Conservation (phyloP, 2,329 filamentous ascomycete genomes). For the Bipolaris sorokiniana region DNA sequence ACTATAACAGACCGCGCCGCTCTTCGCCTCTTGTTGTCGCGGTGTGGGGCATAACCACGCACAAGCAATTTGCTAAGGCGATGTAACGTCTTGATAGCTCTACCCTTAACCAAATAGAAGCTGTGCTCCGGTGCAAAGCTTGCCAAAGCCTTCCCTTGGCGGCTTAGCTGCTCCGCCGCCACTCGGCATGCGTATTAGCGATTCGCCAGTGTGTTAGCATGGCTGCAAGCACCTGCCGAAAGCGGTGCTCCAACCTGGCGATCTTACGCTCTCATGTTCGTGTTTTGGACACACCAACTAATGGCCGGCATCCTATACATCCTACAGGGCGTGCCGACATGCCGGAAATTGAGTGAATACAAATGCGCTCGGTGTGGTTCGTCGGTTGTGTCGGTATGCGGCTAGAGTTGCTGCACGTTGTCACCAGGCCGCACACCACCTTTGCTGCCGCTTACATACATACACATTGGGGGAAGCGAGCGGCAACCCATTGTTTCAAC, state of each 20-base stretch:
- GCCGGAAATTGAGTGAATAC: conserved; percentile 10
- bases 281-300: conserved; percentile 17
- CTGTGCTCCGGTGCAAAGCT: conserved; percentile 28
- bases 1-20: conserved; percentile 20
- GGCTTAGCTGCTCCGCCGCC: conserved; percentile 30
- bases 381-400: conserved; percentile 2
- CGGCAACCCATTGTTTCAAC: background rate
- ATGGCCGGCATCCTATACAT: background rate
- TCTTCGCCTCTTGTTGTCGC: conserved; percentile 20
- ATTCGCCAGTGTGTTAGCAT: conserved; percentile 13
- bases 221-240: conserved; percentile 35
- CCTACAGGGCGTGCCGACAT: conserved; percentile 16
- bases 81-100: conserved; percentile 43
- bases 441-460: background rate
- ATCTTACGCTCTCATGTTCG: conserved; percentile 37
- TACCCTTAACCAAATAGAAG: conserved; percentile 15
- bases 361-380: conserved; percentile 9
- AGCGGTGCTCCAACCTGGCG: conserved; percentile 14
- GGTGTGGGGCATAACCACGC: conserved; percentile 26
- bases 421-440: background rate
- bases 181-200: conserved; percentile 10
- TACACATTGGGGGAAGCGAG: background rate
- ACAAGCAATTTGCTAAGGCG: conserved; percentile 33
- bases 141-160: conserved; percentile 37
- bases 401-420: background rate